These are phyloP conservation scores for Canna indica DNA, from an alignment of 176 grass and related monocot species.

Conservation along the genomic window DNA sequence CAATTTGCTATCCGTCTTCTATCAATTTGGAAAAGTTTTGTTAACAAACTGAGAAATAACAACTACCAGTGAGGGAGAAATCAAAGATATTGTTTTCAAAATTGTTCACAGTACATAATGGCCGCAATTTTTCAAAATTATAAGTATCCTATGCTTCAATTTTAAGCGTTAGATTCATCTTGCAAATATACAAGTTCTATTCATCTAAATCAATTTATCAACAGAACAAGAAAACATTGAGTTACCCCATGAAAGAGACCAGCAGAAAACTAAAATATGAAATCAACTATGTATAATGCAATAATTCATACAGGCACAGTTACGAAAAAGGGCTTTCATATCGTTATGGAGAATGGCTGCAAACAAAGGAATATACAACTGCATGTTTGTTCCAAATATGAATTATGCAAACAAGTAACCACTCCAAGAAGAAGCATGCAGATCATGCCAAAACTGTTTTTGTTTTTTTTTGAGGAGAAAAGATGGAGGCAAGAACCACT, in stretches of 20 bases:
- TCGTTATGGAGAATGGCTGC: not conserved
- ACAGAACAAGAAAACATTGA: not conserved
- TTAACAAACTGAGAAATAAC: not conserved
- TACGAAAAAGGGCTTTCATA: not conserved
- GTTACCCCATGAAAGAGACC: not conserved
- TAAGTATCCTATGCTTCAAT: not conserved
- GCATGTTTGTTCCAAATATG: not conserved
- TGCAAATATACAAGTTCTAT: not conserved
- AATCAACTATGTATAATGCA: not conserved
- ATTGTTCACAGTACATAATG: not conserved
- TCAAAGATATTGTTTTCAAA: not conserved
- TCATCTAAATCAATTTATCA: not conserved
- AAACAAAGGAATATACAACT: not conserved
- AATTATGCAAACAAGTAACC: not conserved
- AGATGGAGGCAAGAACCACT: no score
- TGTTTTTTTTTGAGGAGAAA: no score
- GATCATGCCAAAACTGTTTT: no score
- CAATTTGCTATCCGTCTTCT: not conserved
- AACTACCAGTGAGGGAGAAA: not conserved
- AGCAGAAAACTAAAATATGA: not conserved
- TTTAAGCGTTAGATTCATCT: not conserved
- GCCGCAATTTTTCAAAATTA: not conserved
- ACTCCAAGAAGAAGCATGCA: not conserved
- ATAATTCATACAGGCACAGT: not conserved
- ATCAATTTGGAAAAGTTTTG: not conserved